Percentiles rank a stretch among this genome's conserved stretches.
These are phyloP conservation scores for Tolypocladium tundrense DNA, from an alignment of 2,329 filamentous ascomycete genomes.

Conservation along the genomic window DNA sequence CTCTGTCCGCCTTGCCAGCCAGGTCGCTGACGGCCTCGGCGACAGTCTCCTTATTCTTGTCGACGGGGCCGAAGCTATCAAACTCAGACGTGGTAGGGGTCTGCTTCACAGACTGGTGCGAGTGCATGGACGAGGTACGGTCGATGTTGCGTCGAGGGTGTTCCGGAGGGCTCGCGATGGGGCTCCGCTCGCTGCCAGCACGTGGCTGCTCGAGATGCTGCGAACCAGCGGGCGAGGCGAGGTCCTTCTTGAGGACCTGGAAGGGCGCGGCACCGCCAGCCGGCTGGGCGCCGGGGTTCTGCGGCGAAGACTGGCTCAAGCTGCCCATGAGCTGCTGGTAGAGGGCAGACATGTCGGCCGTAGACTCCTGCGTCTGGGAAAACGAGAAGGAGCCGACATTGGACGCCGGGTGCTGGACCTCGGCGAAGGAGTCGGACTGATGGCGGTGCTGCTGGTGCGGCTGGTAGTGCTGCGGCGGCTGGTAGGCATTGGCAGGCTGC, in stretches of 20 bases:
- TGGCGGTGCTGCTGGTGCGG: constrained; percentile 9
- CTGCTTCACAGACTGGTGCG: constrained; percentile 13
- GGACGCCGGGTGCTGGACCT: constrained; percentile 11
- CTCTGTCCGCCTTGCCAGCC: constrained; percentile 39
- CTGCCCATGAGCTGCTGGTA: constrained; percentile 28
- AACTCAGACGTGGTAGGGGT: constrained; percentile 20
- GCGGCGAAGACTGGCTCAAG: constrained; percentile 28
- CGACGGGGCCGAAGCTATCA: constrained; percentile 19
- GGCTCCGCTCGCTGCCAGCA: constrained; percentile 30
- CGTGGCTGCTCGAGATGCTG: constrained; percentile 28
- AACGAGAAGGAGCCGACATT: constrained; percentile 15
- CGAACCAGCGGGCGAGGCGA: constrained; percentile 26
- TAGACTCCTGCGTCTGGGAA: constrained; percentile 25
- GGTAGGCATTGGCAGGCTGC: constrained; percentile 13
- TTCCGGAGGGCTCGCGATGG: constrained; percentile 32
- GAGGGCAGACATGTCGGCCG: constrained; percentile 22
- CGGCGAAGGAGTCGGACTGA: constrained; percentile 14
- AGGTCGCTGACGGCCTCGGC: constrained; percentile 59
- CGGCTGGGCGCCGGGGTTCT: constrained; percentile 26
- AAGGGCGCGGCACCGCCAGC: constrained; percentile 24
- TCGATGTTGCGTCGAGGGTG: constrained; percentile 27
- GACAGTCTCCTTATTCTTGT: constrained; percentile 61
- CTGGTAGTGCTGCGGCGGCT: constrained; percentile 14
- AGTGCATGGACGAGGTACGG: constrained; percentile 21
- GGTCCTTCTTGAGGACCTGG: constrained; percentile 42